Evolutionary conservation across 805 yeast species (phyloP), one percentile per base, ranked within the genome.

Genomic region (Suhomyces canberraensis): DNA sequence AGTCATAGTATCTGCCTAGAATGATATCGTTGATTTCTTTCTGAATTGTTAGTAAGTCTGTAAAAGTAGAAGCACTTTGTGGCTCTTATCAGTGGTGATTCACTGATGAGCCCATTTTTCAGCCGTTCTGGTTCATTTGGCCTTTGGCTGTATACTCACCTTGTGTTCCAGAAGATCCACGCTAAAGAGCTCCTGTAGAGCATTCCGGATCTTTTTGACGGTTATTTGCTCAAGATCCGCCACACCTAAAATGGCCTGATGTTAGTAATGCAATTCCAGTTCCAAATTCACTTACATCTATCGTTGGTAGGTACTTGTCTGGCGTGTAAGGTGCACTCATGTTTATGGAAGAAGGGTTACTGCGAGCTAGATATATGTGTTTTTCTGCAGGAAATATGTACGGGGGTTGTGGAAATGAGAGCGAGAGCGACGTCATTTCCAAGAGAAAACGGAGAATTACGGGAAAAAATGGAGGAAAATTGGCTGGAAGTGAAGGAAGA

Each of bases 191-290:
- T 76, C 84, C 52, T 81, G 87, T n/a, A 86, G 51, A 0, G 90
- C 91, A 41, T 72, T 70, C 42, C 95, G 66, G 16, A 86, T 76
- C 52, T 76, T 74, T 56, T 82, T 83, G 5, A 84, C 88, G 0
- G 90, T 77, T 11, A 85, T 78, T 42, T 75, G 69, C 41, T 81
- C 81, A 21, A 84, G 67, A 48, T 85, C 83, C 1, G 90, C 77
- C 5, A 78, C 89, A 33, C 80, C 66, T 25, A 86, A 60, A 8
- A 86, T 84, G 1, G 95, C 88, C 84, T 78, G 39, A 18, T 36
- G 61, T 57, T 59, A 56, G 57, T 24, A 8, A 8, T 8, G 14
- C 14, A 20, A n/a, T n/a, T n/a, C n/a, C n/a, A n/a, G n/a, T n/a
- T n/a, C n/a, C n/a, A n/a, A n/a, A n/a, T n/a, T n/a, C 14, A 62